These are phyloP conservation scores for Apiotrichum gamsii DNA, from an alignment of 1,284 basidiomycete species.

Conservation along the genomic window DNA sequence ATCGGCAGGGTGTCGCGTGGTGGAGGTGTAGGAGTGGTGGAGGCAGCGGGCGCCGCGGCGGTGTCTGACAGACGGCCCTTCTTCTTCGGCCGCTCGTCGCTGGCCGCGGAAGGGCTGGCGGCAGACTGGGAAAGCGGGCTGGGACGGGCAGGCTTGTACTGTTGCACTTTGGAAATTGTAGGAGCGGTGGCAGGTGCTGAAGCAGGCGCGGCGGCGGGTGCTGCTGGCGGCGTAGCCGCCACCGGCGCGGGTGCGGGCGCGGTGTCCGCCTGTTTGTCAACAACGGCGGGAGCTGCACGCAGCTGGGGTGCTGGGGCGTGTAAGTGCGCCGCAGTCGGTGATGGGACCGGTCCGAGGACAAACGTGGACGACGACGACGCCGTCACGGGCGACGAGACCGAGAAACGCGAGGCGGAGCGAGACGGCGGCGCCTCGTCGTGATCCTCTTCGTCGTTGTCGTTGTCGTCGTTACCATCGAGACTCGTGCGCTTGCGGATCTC, in stretches of 20 bases:
- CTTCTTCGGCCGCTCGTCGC: slow-evolving; percentile 2
- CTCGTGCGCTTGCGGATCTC: background rate
- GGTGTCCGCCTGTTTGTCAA: too few relatives aligned
- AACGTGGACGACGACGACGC: background rate
- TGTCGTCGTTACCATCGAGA: background rate
- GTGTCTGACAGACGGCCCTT: background rate
- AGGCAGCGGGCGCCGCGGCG: background rate
- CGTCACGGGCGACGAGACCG: background rate
- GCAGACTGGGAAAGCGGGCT: slow-evolving; percentile 23
- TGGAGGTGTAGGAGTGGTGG: background rate
- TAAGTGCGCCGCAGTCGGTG: background rate
- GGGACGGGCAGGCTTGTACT: slow-evolving; percentile 25
- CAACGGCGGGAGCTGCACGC: too few relatives aligned
- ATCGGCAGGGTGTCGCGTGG: background rate
- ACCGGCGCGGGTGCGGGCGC: background rate
- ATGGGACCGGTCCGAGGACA: too few relatives aligned
- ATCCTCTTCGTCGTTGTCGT: background rate
- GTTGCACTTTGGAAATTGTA: background rate
- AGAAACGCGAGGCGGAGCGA: too few relatives aligned
- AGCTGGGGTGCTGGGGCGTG: background rate
- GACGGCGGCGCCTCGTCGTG: too few relatives aligned
- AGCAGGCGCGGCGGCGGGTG: background rate
- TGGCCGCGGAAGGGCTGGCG: background rate
- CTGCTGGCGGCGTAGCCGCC: background rate
- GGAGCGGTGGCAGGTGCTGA: background rate